Conservation (phyloP, 331 rosid genomes). For the Rhamnella rubrinervis region DNA sequence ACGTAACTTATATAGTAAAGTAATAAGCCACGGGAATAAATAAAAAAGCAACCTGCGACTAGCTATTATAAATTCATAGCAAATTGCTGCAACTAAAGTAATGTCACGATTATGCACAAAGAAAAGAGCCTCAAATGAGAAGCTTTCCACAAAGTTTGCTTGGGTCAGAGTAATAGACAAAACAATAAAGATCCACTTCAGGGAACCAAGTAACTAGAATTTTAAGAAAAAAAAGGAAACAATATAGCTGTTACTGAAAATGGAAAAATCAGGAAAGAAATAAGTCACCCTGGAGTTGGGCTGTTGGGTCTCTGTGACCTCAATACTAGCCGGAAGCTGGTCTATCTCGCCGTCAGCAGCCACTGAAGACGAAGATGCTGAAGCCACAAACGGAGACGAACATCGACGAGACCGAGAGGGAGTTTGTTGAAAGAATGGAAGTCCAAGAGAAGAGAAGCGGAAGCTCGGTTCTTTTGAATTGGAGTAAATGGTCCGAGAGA, state of each 20-base stretch:
- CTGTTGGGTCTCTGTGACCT: conserved; percentile 57
- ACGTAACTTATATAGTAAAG: background rate
- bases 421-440: conserved; percentile 35
- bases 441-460: conserved; percentile 30
- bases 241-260: background rate
- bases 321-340: conserved; percentile 59
- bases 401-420: conserved; percentile 8
- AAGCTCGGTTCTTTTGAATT: conserved; percentile 16
- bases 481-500: conserved; percentile 24
- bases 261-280: background rate
- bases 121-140: no score
- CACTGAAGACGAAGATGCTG: conserved; percentile 48
- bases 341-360: conserved; percentile 39
- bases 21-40: background rate
- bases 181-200: conserved; percentile 4
- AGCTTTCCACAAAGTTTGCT: background rate
- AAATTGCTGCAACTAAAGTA: no score
- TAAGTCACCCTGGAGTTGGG: conserved; percentile 67
- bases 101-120: no score
- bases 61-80: no score
- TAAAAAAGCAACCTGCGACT: background rate
- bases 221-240: background rate
- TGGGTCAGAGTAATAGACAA: background rate
- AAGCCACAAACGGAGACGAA: conserved; percentile 31
- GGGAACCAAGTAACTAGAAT: background rate